Conservation (phyloP, 306 rosid genomes). For the Psophocarpus tetragonolobus region DNA sequence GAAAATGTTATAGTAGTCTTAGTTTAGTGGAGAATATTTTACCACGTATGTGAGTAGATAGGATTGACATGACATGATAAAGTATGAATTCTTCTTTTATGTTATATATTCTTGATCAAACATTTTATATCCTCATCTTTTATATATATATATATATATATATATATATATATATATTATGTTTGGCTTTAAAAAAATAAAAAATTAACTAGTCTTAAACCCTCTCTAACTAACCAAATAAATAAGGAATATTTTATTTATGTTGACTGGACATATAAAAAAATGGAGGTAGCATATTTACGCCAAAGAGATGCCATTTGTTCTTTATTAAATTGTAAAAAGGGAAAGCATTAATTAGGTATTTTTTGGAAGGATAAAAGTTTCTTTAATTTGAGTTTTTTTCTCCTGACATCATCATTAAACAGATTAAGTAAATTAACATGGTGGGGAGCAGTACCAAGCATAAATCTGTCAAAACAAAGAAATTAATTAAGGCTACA, state of each 20-base stretch:
- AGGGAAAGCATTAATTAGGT: not conserved
- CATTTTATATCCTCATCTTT: too few species aligned
- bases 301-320: not conserved
- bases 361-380: not conserved
- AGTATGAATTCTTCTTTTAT: too few species aligned
- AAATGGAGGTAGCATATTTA: not conserved
- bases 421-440: not conserved
- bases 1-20: too few species aligned
- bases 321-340: not conserved
- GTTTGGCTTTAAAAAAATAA: too few species aligned
- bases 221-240: too few species aligned
- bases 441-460: not conserved
- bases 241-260: not conserved
- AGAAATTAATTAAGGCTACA: not conserved
- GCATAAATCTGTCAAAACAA: not conserved
- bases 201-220: too few species aligned
- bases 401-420: not conserved
- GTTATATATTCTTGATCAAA: too few species aligned
- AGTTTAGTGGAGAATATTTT: too few species aligned
- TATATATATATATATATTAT: too few species aligned
- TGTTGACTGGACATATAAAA: not conserved
- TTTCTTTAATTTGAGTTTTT: not conserved
- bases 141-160: too few species aligned
- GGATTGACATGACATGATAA: too few species aligned
- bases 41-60: too few species aligned